Evolutionary conservation across 352 stramenopile species (phyloP), one percentile per base, ranked within the genome.

Genomic region (Phytophthora chlamydospora): DNA sequence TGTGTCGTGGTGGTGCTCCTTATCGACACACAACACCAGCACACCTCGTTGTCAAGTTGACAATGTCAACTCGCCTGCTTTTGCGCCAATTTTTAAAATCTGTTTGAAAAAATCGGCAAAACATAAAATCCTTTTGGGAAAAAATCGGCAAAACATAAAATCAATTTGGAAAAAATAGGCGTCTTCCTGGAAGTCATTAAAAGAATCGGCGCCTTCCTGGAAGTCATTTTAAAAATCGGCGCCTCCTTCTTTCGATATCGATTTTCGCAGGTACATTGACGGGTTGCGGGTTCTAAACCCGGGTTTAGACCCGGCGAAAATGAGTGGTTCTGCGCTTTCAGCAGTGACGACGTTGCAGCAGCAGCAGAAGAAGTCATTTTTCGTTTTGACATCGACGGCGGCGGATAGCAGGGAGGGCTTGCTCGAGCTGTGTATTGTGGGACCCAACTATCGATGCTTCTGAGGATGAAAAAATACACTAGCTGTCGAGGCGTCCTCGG

Each of bases 381-480:
- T 35, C 41, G 10, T 54, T 71, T 67, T 53, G 38, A 49, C 58
- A 43, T 34, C 49, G 14, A 32, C 48, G 35, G 16, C 21, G 19
- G 27, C 40, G 3, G 27, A 47, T 17, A 27, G 4, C 54, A 33
- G 40, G 12, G 19, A 21, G 42, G 24, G 39, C 24, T 19, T n/a
- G 8, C n/a, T 54, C 1, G 4, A 6, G 4, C 24, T 21, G 14
- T 6, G 21, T 40, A 13, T n/a, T 14, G 2, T 3, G 27, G 16
- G 17, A 19, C 34, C 43, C 34, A 8, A 2, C 19, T 40, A 33
- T 33, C 21, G 21, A 16, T 43, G 71, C 58, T 71, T 88, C 80
- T 85, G 58, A 83, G 75, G 80, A 90, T 85, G 80, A 90, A 73
- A 85, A 90, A 86, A 76, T 75, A 81, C 76, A 81, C 65, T 77